A percentile compares a stretch with the other conserved stretches of the same genome.
These are phyloP conservation scores for Tetratostichococcus sp. DNA, from an alignment of 139 green algal species.

Conservation along the genomic window DNA sequence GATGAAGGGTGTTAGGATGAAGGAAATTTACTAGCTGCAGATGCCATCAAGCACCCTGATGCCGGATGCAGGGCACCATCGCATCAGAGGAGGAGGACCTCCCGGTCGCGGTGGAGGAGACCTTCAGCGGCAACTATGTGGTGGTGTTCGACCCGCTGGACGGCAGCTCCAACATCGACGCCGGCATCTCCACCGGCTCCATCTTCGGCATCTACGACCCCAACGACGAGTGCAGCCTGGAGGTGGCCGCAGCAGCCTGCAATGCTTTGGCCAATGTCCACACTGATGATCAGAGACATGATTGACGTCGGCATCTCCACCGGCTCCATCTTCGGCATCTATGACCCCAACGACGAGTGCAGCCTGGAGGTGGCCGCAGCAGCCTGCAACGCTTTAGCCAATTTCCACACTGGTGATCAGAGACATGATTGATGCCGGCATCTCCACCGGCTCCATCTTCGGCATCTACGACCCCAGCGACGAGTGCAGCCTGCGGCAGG, in stretches of 20 bases:
- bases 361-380: slow-evolving; percentile 45
- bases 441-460: slow-evolving; percentile 95
- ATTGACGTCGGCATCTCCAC: slow-evolving; percentile 96
- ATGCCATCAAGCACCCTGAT: too few species aligned
- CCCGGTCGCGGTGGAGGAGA: slow-evolving; percentile 92
- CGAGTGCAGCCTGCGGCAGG: slow-evolving; percentile 70
- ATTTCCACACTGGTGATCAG: too few species aligned
- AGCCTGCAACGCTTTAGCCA: too few species aligned
- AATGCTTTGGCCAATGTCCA: too few species aligned
- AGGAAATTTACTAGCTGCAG: too few species aligned
- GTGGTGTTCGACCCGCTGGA: slow-evolving; percentile 98
- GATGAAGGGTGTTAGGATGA: too few species aligned
- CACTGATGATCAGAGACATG: too few species aligned
- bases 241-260: too few species aligned
- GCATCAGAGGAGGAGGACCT: slow-evolving; percentile 97
- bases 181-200: slow-evolving; percentile 89
- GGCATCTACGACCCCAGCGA: slow-evolving; percentile 87
- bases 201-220: slow-evolving; percentile 97
- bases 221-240: slow-evolving; percentile 75
- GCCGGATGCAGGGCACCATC: slow-evolving; percentile 81
- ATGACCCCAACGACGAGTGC: slow-evolving; percentile 83
- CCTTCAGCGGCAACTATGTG: slow-evolving; percentile 91
- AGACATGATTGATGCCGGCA: slow-evolving; percentile 92
- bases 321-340: slow-evolving; percentile 97
- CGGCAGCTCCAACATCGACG: slow-evolving; percentile 98